Evolutionary conservation across 306 rosid genomes (phyloP).

Genomic region (Quercus aquifolioides): DNA sequence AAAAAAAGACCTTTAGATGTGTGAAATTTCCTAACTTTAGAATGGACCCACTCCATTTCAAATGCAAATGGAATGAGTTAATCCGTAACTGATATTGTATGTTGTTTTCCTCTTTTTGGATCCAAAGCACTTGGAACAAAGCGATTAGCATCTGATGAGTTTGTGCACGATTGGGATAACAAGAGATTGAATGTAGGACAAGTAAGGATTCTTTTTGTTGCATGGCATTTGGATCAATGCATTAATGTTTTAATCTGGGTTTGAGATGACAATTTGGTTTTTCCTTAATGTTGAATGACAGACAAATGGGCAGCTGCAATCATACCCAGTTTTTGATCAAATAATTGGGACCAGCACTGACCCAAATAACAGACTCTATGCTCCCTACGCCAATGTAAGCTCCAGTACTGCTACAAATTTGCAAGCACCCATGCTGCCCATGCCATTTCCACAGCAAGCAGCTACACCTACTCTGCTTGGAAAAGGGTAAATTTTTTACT

Average conservation of each 20-base stretch:
- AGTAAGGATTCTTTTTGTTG: slow-evolving; percentile 46
- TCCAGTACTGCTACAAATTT: slow-evolving; percentile 43
- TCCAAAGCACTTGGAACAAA: slow-evolving; percentile 80
- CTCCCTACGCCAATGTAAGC: slow-evolving; percentile 42
- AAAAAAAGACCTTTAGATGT: no score
- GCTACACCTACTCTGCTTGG: slow-evolving; percentile 65
- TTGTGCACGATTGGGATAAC: slow-evolving; percentile 79
- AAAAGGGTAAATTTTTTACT: slow-evolving; percentile 62
- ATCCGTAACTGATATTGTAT: slow-evolving; percentile 26
- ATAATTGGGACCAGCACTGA: slow-evolving; percentile 46
- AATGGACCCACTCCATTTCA: no score
- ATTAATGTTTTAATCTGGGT: neutral
- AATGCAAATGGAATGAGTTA: neutral
- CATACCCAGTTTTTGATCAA: slow-evolving; percentile 50
- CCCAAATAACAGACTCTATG: slow-evolving; percentile 43
- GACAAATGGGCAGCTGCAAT: slow-evolving; percentile 56
- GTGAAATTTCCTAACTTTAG: no score
- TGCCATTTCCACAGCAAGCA: slow-evolving; percentile 55
- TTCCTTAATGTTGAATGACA: slow-evolving; percentile 25
- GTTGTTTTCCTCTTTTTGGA: slow-evolving; percentile 21
- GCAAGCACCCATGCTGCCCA: slow-evolving; percentile 30
- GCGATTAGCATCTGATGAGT: slow-evolving; percentile 87
- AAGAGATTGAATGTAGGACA: slow-evolving; percentile 84
- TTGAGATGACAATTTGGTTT: slow-evolving; percentile 1
- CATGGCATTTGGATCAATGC: slow-evolving; percentile 3